Evolutionary conservation across 2,329 filamentous ascomycete genomes (phyloP).

Genomic region (Leptographium galeiforme): DNA sequence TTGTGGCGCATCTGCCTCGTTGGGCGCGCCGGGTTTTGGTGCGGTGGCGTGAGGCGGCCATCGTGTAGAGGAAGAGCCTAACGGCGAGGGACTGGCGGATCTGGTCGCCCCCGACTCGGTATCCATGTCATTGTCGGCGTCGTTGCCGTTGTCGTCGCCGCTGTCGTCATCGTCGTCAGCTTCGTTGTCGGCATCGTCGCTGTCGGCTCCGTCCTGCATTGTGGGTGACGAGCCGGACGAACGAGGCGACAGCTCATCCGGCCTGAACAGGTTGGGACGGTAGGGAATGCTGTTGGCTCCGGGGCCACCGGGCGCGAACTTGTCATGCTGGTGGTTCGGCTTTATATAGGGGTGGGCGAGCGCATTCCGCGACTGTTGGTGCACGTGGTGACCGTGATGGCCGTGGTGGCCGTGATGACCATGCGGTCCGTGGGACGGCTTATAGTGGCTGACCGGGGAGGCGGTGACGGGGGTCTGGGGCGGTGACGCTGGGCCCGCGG

Average conservation of each 20-base stretch:
- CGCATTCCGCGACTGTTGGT: not conserved
- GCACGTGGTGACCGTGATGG: slow-evolving; percentile 1
- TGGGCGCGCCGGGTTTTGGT: not conserved
- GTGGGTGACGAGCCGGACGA: slow-evolving; percentile 16
- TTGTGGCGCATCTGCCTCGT: not conserved
- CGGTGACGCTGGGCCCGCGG: slow-evolving; percentile 25
- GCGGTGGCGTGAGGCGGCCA: not conserved
- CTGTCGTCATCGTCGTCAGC: slow-evolving; percentile 3
- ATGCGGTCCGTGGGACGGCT: slow-evolving; percentile 10
- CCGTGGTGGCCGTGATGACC: slow-evolving; percentile 1
- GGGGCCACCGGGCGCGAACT: slow-evolving; percentile 16
- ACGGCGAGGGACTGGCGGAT: not conserved
- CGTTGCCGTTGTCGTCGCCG: slow-evolving; percentile 1
- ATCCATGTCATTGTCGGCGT: slow-evolving; percentile 5
- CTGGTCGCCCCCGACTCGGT: slow-evolving; percentile 11
- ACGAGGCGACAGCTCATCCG: slow-evolving; percentile 25
- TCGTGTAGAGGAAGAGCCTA: not conserved
- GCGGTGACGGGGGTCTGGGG: slow-evolving; percentile 26
- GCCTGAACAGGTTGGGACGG: slow-evolving; percentile 14
- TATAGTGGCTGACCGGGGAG: slow-evolving; percentile 18
- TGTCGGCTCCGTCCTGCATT: not conserved
- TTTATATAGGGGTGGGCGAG: not conserved
- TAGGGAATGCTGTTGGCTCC: slow-evolving; percentile 19
- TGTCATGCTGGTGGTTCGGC: slow-evolving; percentile 12
- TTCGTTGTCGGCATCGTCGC: not conserved